Base-by-base conservation (phyloP, 768 basidiomycete species). In the Tricholoma terreum region DNA sequence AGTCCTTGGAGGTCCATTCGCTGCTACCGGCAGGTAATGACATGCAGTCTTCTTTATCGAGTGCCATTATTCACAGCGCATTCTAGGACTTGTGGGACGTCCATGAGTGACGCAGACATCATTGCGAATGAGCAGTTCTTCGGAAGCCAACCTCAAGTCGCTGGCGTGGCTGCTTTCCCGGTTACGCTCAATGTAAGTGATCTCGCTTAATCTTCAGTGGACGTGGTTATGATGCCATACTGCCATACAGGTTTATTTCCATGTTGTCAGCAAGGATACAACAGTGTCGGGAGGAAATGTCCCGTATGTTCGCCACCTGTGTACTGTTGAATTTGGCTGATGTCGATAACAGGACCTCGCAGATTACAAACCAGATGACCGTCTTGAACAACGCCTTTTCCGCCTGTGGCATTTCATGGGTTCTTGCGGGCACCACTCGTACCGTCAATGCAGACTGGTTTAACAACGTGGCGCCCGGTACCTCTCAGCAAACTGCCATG, bases 371-470 rank as follows among this genome's bases (percentile, higher is more conserved):
- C 35, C 75, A 79, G 58, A 76, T 84, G 50, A 27, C 52, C 15
- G 70, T 72, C 40, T 72, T 80, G 67, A 81, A 83, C 60, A 57
- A 55, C 6, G 79, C 72, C 42, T 83, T 79, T 61, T 58, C 69
- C 6, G 40, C 52, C 24, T 58, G n/a, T 9, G 75, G 76, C 15
- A 69, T 79, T 55, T 66, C 68, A 48, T 83, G 74, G 70, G 63
- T 53, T 2, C 76, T 81, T 42, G 76, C 70, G 11, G 64, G 67
- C 43, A 80, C 76, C n/a, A 71, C 68, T 50, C 76, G 74, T 50
- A 82, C 77, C 3, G 60, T 70, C 58, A 82, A 79, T 62, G 48
- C 73, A 21, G 64, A 73, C 56, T 84, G 80, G 82, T 84, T 80
- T 72, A 73, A 71, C 63, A 69, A 70, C 17, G 78, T 68, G 53